phyloP scores from a whole-genome alignment of 2,329 filamentous ascomycete genomes.

The Annulohypoxylon truncatum region DNA sequence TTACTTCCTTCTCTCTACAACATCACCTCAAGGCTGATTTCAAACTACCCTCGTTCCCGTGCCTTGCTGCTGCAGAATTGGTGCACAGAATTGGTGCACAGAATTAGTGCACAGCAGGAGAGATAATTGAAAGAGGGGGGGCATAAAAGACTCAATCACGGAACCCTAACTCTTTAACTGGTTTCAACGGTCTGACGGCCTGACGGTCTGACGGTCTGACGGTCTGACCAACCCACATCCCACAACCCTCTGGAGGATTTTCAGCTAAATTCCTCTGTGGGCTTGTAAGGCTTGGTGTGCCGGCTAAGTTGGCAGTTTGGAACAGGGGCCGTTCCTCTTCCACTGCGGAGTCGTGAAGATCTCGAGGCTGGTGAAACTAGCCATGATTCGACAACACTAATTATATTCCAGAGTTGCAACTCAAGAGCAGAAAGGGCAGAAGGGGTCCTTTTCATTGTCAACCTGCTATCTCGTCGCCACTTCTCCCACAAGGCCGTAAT shows the following conservation, averaged over 20 bases:
- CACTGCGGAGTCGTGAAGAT: conserved; percentile 34
- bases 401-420: background rate
- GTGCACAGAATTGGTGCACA: conserved; percentile 13
- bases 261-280: conserved; percentile 26
- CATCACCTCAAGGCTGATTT: background rate
- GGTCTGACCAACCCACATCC: too few species aligned
- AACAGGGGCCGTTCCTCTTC: conserved; percentile 6
- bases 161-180: background rate
- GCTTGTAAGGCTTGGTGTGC: conserved; percentile 30
- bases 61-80: conserved; percentile 18
- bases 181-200: too few species aligned
- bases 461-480: conserved; percentile 7
- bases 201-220: background rate
- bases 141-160: background rate
- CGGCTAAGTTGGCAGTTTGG: background rate
- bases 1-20: background rate
- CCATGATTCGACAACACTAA: conserved; percentile 19
- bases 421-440: conserved; percentile 17
- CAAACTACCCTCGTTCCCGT: background rate
- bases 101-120: too few species aligned
- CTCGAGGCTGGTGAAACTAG: conserved; percentile 30
- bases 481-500: background rate
- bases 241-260: conserved; percentile 13
- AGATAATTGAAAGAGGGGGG: too few species aligned
- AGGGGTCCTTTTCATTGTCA: conserved; percentile 12